Evolutionary conservation across 495 filamentous ascomycete genomes (phyloP).

Genomic region (Penicillium turbatum): DNA sequence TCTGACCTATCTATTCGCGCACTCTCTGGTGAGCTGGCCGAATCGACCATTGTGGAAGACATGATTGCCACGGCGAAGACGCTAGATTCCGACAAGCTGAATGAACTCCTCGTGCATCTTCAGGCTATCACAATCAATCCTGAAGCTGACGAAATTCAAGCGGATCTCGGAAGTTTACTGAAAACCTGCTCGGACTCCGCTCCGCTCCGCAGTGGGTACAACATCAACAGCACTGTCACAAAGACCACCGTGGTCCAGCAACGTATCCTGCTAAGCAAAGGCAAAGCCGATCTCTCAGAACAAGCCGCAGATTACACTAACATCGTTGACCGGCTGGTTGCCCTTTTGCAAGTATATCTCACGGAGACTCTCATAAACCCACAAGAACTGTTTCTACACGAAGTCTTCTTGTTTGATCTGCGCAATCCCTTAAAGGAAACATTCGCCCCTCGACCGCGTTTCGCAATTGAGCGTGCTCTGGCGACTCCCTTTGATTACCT

Average conservation of each 20-base stretch:
- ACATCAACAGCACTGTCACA: conserved; percentile 63
- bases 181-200: conserved; percentile 37
- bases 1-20: conserved; percentile 55
- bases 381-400: conserved; percentile 64
- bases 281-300: conserved; percentile 68
- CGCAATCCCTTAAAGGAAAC: conserved; percentile 73
- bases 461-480: conserved; percentile 76
- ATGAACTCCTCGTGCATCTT: conserved; percentile 18
- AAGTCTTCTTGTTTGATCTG: conserved; percentile 80
- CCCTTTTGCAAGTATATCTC: conserved; percentile 54
- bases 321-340: conserved; percentile 63
- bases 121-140: conserved; percentile 15
- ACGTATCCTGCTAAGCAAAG: conserved; percentile 78
- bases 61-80: conserved; percentile 49
- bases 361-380: conserved; percentile 49
- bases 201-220: conserved; percentile 70
- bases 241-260: conserved; percentile 84
- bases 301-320: conserved; percentile 71
- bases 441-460: conserved; percentile 75
- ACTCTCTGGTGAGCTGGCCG: conserved; percentile 52
- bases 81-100: conserved; percentile 41
- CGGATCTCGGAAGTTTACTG: conserved; percentile 32
- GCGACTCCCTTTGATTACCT: conserved; percentile 82
- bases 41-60: conserved; percentile 49
- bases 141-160: conserved; percentile 19